phyloP scores from a whole-genome alignment of 2,329 filamentous ascomycete species.

The Sordariomycetes sp. region DNA sequence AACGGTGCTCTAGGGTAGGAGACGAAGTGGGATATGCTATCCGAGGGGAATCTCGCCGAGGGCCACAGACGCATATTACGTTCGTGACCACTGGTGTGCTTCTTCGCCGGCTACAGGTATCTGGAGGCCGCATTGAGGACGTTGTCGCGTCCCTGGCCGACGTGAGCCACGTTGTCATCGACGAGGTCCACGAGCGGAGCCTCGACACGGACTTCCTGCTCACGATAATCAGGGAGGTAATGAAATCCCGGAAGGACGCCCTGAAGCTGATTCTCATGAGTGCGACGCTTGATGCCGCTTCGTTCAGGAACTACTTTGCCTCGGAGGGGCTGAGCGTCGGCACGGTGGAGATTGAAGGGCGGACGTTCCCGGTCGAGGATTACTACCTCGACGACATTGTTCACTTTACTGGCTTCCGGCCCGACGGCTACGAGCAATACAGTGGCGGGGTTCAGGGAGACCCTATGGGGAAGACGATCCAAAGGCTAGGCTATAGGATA shows the following conservation, averaged over 20 bases:
- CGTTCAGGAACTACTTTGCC: constrained; percentile 78
- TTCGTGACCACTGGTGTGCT: constrained; percentile 95
- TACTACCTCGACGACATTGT: constrained; percentile 85
- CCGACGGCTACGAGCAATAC: constrained; percentile 33
- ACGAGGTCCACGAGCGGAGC: constrained; percentile 93
- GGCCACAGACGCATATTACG: constrained; percentile 70
- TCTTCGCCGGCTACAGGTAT: constrained; percentile 81
- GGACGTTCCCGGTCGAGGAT: constrained; percentile 84
- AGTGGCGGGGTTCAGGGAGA: constrained; percentile 30
- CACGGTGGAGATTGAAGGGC: constrained; percentile 73
- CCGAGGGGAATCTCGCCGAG: constrained; percentile 75
- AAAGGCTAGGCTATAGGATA: constrained; percentile 68
- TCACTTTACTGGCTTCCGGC: constrained; percentile 62
- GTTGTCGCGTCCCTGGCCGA: constrained; percentile 74
- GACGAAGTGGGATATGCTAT: constrained; percentile 89
- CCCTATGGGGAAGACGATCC: constrained; percentile 58
- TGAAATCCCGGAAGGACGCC: constrained; percentile 63
- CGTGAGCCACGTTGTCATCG: constrained; percentile 88
- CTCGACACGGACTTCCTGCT: constrained; percentile 91
- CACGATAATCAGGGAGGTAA: constrained; percentile 73
- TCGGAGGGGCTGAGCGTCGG: constrained; percentile 59
- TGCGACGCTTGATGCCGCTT: constrained; percentile 79
- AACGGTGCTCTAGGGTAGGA: constrained; percentile 71
- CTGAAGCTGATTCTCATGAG: constrained; percentile 93
- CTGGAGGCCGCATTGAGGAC: constrained; percentile 69